phyloP scores from a whole-genome alignment of 805 yeast species.

The Schizosaccharomyces japonicus region DNA sequence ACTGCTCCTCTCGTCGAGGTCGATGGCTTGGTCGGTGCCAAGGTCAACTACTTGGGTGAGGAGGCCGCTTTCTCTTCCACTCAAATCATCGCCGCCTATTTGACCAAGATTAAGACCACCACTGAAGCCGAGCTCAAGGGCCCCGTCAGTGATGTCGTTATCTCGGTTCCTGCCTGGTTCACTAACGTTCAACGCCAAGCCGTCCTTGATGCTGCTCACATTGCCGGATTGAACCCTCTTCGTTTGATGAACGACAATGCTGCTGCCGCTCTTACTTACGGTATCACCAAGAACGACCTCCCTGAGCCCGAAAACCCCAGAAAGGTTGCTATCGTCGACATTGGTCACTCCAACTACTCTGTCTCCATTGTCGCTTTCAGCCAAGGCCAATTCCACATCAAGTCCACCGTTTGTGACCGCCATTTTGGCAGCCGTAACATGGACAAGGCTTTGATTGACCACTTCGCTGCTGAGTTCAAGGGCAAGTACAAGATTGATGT shows the following conservation, averaged over 20 bases:
- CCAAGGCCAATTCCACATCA: slow-evolving; percentile 84
- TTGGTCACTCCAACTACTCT: slow-evolving; percentile 89
- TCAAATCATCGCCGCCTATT: slow-evolving; percentile 85
- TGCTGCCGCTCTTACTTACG: slow-evolving; percentile 97
- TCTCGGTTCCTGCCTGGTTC: slow-evolving; percentile 95
- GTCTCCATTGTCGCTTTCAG: slow-evolving; percentile 75
- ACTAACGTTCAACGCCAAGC: slow-evolving; percentile 92
- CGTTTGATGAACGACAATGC: slow-evolving; percentile 93
- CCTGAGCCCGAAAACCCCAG: slow-evolving; percentile 73
- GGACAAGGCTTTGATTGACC: slow-evolving; percentile 80
- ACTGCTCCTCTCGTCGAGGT: slow-evolving; percentile 48
- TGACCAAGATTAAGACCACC: slow-evolving; percentile 67
- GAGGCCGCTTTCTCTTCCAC: slow-evolving; percentile 59
- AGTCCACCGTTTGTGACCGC: slow-evolving; percentile 81
- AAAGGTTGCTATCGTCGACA: slow-evolving; percentile 79
- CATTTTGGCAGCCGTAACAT: slow-evolving; percentile 97
- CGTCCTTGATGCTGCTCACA: slow-evolving; percentile 76
- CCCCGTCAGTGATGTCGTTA: slow-evolving; percentile 62
- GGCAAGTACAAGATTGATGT: slow-evolving; percentile 83
- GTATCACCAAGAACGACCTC: slow-evolving; percentile 89
- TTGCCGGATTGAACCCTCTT: slow-evolving; percentile 94
- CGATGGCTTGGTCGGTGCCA: slow-evolving; percentile 48
- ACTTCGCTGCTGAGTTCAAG: slow-evolving; percentile 81
- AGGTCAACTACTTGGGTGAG: slow-evolving; percentile 65
- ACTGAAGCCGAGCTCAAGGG: slow-evolving; percentile 63